These are phyloP conservation scores for Psilocybe mexicana DNA, from an alignment of 1,284 basidiomycete species.

Conservation along the genomic window DNA sequence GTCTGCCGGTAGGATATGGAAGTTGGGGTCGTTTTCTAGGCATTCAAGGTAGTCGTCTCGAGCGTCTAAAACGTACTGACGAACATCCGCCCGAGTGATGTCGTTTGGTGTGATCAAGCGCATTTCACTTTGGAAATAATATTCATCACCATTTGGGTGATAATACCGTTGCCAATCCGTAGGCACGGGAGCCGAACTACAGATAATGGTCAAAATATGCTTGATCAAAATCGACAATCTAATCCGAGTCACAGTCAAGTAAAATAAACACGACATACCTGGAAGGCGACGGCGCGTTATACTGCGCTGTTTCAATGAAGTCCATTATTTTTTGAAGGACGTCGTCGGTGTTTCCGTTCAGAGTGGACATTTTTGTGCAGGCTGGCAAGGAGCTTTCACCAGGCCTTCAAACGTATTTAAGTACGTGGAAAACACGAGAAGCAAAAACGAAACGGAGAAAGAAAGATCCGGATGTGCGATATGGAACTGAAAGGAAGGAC, in stretches of 20 bases:
- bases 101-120: conserved; percentile 38
- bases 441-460: not conserved
- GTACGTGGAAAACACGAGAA: not conserved
- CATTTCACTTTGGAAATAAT: conserved; percentile 35
- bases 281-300: conserved; percentile 21
- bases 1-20: conserved; percentile 31
- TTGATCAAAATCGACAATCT: not conserved
- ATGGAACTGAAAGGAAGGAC: not conserved
- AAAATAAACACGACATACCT: conserved; percentile 13
- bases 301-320: conserved; percentile 28
- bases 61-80: conserved; percentile 33
- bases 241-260: not conserved
- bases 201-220: not conserved
- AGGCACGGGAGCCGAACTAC: conserved; percentile 23
- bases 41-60: conserved; percentile 35
- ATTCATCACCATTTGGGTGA: conserved; percentile 42
- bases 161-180: conserved; percentile 31
- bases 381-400: not conserved
- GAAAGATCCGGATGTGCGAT: not conserved
- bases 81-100: conserved; percentile 30
- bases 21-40: conserved; percentile 28
- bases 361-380: not conserved
- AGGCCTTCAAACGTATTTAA: not conserved
- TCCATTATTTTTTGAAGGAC: conserved; percentile 18
- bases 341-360: conserved; percentile 4